Percentiles rank a stretch among this genome's conserved stretches.
Conservation (phyloP, 371 early-diverging fungal genomes). For the Enterospora canceri region DNA sequence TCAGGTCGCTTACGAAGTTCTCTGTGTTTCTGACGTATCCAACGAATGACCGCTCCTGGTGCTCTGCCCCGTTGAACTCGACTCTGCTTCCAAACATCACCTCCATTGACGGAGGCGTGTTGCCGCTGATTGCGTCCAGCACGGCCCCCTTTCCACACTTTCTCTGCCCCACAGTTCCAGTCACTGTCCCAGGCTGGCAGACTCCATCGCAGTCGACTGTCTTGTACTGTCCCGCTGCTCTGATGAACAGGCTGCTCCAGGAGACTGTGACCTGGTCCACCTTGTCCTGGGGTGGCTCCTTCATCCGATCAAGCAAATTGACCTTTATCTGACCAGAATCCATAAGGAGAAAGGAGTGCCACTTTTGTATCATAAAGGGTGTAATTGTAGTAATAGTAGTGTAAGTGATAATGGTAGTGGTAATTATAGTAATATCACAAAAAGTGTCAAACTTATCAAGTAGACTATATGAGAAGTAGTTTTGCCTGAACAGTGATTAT, state of each 20-base stretch:
- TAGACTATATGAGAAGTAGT: too few relatives aligned
- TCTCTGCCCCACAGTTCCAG: neutral
- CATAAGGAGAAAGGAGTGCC: neutral
- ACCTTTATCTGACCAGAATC: neutral
- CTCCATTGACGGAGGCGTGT: neutral
- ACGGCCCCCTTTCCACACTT: neutral
- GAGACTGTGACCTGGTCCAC: neutral
- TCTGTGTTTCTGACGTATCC: neutral
- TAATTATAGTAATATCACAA: neutral
- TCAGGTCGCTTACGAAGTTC: neutral
- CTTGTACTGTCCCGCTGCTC: neutral
- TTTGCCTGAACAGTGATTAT: too few relatives aligned
- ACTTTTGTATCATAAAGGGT: neutral
- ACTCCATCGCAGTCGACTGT: neutral
- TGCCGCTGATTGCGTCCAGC: neutral
- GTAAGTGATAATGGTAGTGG: neutral
- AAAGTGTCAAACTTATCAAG: neutral
- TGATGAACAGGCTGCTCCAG: neutral
- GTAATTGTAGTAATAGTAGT: neutral
- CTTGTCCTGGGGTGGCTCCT: neutral
- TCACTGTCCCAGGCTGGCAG: neutral
- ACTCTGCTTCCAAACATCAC: neutral
- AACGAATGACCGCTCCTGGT: neutral
- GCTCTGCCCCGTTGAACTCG: neutral
- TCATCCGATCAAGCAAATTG: neutral